Percentiles rank a stretch among this genome's conserved stretches.
These are phyloP conservation scores for Potentilla sterilis DNA, from an alignment of 306 rosid species.

Conservation along the genomic window DNA sequence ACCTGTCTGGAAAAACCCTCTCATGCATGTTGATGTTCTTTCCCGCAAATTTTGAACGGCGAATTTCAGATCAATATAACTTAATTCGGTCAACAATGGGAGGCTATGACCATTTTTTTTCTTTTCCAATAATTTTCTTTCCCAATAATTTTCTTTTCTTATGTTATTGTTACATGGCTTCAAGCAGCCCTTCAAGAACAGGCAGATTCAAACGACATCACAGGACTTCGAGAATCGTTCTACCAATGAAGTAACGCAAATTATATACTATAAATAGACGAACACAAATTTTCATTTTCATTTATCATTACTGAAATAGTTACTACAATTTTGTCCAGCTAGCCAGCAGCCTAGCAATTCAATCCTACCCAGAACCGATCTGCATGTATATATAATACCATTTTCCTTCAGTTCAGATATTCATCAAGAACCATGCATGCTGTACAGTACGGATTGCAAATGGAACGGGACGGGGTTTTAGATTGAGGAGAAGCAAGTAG, in stretches of 20 bases:
- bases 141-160: neutral
- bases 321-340: neutral
- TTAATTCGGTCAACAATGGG: neutral
- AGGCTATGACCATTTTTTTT: neutral
- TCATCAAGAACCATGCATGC: neutral
- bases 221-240: neutral
- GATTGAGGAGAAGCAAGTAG: slow-evolving; percentile 7
- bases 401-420: neutral
- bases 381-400: neutral
- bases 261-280: neutral
- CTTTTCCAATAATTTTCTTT: neutral
- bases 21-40: neutral
- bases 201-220: neutral
- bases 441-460: neutral
- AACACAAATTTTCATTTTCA: neutral
- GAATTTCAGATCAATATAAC: neutral
- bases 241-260: neutral
- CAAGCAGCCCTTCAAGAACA: neutral
- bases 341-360: neutral
- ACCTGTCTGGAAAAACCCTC: neutral
- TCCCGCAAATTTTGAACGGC: neutral
- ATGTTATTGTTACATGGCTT: neutral
- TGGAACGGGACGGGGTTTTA: neutral
- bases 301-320: neutral
- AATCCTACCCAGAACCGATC: neutral